These are phyloP conservation scores for Diaporthe capsici DNA, from an alignment of 2,329 filamentous ascomycete genomes.

Conservation along the genomic window DNA sequence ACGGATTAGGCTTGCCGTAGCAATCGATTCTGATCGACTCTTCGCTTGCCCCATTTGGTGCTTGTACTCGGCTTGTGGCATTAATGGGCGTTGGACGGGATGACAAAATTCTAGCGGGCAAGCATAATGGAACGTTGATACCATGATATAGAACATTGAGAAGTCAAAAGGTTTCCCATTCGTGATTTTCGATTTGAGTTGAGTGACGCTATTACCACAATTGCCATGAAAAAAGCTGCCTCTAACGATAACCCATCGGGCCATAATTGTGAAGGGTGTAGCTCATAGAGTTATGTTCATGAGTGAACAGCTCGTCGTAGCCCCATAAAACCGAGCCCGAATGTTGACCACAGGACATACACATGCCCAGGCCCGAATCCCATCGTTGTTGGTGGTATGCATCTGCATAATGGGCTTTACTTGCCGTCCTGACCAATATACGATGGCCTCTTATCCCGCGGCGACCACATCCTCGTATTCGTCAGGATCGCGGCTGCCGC, in stretches of 20 bases:
- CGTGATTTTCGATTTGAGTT: conserved; percentile 11
- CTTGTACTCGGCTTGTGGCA: conserved; percentile 31
- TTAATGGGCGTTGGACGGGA: conserved; percentile 39
- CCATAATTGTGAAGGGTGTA: background rate
- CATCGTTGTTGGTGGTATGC: background rate
- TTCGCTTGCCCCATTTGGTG: conserved; percentile 4
- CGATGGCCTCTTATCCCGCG: background rate
- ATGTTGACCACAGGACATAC: background rate
- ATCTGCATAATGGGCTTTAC: background rate
- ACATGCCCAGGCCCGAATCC: background rate
- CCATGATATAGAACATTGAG: conserved; percentile 30
- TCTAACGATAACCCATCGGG: background rate
- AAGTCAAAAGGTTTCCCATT: background rate
- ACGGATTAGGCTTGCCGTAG: conserved; percentile 53
- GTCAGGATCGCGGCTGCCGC: background rate
- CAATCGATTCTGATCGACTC: background rate
- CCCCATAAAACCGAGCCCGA: background rate
- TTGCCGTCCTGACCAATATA: background rate
- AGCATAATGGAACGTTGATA: conserved; percentile 39
- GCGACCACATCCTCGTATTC: background rate
- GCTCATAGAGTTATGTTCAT: background rate
- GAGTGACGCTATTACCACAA: conserved; percentile 13
- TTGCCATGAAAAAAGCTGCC: background rate
- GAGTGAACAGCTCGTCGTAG: background rate
- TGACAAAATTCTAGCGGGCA: conserved; percentile 33